phyloP scores from a whole-genome alignment of 2,329 filamentous ascomycete genomes.

The Aspergillus sp. region DNA sequence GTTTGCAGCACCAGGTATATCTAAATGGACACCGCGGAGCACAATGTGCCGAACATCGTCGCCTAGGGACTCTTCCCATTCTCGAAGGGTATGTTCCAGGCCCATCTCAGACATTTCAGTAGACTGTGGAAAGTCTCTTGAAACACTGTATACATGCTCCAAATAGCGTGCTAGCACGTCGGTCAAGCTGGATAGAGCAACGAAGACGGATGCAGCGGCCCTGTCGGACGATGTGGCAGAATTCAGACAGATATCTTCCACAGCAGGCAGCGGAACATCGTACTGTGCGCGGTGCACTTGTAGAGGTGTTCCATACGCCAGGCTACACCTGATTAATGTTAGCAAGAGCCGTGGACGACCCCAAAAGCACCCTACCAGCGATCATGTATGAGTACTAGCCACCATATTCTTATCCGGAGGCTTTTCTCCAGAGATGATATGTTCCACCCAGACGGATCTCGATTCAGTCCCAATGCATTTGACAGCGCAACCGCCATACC shows the following conservation, averaged over 20 bases:
- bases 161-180: conserved; percentile 42
- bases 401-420: conserved; percentile 57
- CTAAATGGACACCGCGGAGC: conserved; percentile 43
- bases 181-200: conserved; percentile 48
- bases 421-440: conserved; percentile 53
- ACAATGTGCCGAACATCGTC: conserved; percentile 43
- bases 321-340: conserved; percentile 45
- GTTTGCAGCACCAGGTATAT: conserved; percentile 50
- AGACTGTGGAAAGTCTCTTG: conserved; percentile 22
- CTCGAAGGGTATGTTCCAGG: conserved; percentile 41
- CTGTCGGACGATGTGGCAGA: conserved; percentile 17
- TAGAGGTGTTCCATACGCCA: conserved; percentile 55
- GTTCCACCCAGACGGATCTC: conserved; percentile 54
- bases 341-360: neutral
- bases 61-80: conserved; percentile 48
- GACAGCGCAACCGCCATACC: conserved; percentile 55
- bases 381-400: conserved; percentile 56
- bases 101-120: conserved; percentile 21
- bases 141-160: conserved; percentile 35
- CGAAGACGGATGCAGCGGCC: conserved; percentile 42
- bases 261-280: conserved; percentile 49
- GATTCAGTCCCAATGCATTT: conserved; percentile 56
- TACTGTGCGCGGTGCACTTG: conserved; percentile 48
- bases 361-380: conserved; percentile 46
- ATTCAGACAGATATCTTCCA: conserved; percentile 33